Evolutionary conservation across 805 yeast species (phyloP), one percentile per base, ranked within the genome.

Genomic region (Yamadazyma insecticola): DNA sequence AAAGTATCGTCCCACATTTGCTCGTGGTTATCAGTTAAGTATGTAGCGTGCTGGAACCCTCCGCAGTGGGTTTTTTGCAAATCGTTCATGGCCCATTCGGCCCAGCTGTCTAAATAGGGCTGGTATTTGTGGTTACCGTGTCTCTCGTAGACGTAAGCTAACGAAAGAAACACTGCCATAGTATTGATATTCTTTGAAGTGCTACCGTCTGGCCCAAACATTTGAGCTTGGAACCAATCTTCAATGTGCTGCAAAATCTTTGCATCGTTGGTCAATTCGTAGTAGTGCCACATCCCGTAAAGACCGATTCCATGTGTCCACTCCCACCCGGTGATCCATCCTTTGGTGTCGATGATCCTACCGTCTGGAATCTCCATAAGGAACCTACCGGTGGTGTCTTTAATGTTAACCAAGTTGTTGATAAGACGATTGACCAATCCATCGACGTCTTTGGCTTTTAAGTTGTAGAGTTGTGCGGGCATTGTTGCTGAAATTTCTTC

Each of bases 271-370:
- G 57, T 57, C 14, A 51, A 40, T 17, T 47, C 47, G 31, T 53
- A 53, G 37, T 51, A 57, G 28, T 57, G 58, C 62, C 63, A 57
- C 53, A 57, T 49, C 10, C 64, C 64, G 34, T 57, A 55, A 14
- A 58, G 46, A 3, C 63, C 63, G 22, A 58, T 55, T 4, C 64
- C 64, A 24, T 58, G 63, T 12, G 63, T 58, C 63, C 64, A 58
- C 35, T 58, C 64, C 63, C 64, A 58, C 12, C 57, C 62, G n/a
- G 57, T 47, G 15, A 43, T 38, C 64, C 64, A 58, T n/a, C 60
- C 60, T 33, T 55, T 58, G 33, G 62, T 57, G 33, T 58, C 63
- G 19, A 55, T 55, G 25, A 54, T 42, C 30, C 60, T 37, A 4
- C 64, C 64, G 26, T 45, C 53, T 17, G 55, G 60, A 8, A 56